Conservation (phyloP, 2,329 filamentous ascomycete species). For the Rasamsonia emersonii region DNA sequence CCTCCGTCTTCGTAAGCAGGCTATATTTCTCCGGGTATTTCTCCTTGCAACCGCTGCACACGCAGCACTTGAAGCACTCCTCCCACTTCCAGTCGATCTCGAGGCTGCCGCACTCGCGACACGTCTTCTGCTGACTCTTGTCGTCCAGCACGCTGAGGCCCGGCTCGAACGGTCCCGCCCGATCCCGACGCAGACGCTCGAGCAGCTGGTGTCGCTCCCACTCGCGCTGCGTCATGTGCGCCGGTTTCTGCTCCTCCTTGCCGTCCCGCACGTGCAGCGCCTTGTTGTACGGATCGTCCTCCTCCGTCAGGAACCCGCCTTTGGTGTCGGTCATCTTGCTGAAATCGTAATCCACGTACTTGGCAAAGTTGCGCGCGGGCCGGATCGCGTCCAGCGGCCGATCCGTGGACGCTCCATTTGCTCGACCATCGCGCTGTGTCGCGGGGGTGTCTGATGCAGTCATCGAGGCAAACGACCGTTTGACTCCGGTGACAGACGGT, state of each 20-base stretch:
- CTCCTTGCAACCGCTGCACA: constrained; percentile 84
- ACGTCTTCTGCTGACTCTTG: constrained; percentile 59
- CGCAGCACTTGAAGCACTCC: constrained; percentile 64
- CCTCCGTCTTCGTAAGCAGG: constrained; percentile 92
- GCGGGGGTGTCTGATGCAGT: constrained; percentile 44
- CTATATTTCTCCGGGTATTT: constrained; percentile 87
- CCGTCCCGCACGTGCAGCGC: constrained; percentile 53
- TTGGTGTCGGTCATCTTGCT: constrained; percentile 97
- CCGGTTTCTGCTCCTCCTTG: constrained; percentile 58
- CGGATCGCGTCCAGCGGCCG: constrained; percentile 48
- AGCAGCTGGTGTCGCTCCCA: constrained; percentile 82
- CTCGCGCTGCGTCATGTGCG: constrained; percentile 80
- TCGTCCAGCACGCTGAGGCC: constrained; percentile 67
- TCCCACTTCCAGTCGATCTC: constrained; percentile 97
- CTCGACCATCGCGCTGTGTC: constrained; percentile 62
- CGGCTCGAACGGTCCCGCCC: constrained; percentile 79
- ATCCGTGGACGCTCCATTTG: constrained; percentile 24
- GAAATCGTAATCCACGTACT: constrained; percentile 97
- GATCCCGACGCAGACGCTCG: constrained; percentile 60
- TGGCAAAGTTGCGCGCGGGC: constrained; percentile 78
- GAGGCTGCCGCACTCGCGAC: constrained; percentile 69
- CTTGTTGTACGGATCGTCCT: constrained; percentile 85
- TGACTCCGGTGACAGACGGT: constrained; percentile 53
- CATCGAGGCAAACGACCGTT: constrained; percentile 61
- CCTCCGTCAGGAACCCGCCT: constrained; percentile 81